These are phyloP conservation scores for Bassia scoparia DNA, from an alignment of 148 eudicot genomes.

Conservation along the genomic window DNA sequence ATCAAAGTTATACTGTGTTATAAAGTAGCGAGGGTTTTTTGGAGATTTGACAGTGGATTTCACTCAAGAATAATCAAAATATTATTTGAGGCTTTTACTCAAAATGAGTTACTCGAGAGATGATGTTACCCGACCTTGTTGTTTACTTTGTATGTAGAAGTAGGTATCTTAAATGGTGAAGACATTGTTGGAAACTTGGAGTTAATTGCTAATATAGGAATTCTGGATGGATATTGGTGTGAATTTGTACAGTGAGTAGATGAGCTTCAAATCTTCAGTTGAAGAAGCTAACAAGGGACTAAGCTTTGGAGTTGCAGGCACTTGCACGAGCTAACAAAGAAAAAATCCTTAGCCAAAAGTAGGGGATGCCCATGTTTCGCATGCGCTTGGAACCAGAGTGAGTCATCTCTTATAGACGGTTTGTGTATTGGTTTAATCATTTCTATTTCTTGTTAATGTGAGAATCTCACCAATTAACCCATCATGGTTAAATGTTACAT, in stretches of 20 bases:
- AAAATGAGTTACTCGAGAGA: too few species aligned
- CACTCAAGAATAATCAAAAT: neutral
- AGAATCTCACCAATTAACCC: too few species aligned
- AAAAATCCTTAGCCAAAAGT: constrained; percentile 59
- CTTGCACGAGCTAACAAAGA: constrained; percentile 66
- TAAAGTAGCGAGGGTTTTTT: too few species aligned
- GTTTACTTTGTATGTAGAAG: too few species aligned
- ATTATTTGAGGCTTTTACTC: too few species aligned
- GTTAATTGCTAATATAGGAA: neutral
- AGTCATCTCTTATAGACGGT: constrained; percentile 23
- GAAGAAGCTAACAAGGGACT: constrained; percentile 3
- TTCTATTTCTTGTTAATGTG: neutral
- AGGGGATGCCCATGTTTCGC: constrained; percentile 66
- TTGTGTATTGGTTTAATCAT: neutral
- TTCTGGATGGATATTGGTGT: neutral
- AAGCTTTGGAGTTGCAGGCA: constrained; percentile 64
- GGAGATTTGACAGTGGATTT: neutral
- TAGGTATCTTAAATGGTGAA: too few species aligned
- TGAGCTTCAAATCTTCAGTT: neutral
- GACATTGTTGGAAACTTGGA: neutral
- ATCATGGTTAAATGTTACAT: too few species aligned
- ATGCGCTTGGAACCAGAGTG: constrained; percentile 76
- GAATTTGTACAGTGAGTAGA: neutral
- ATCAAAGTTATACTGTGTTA: too few species aligned
- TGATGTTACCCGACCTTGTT: too few species aligned